Percentiles rank a stretch among this genome's conserved stretches.
These are phyloP conservation scores for Hydrangea macrophylla DNA, from an alignment of 148 eudicot genomes.

Conservation along the genomic window DNA sequence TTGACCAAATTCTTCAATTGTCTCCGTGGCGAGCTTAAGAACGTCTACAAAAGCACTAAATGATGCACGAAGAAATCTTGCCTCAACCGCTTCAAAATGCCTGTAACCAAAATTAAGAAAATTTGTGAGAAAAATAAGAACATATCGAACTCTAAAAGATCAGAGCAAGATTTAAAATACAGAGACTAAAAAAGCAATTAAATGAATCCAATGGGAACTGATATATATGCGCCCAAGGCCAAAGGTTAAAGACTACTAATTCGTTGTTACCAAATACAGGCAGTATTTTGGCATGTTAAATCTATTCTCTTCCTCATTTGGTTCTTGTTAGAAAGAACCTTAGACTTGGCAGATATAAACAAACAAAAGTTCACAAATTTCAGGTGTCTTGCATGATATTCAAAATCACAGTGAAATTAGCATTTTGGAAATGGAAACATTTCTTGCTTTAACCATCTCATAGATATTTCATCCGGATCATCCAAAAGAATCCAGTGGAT, in stretches of 20 bases:
- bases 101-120: slow-evolving; percentile 26
- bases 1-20: slow-evolving; percentile 75
- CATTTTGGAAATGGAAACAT: too few relatives aligned
- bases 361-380: too few relatives aligned
- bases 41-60: slow-evolving; percentile 75
- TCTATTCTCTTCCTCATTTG: too few relatives aligned
- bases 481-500: neutral
- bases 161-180: neutral
- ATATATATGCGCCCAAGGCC: too few relatives aligned
- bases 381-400: neutral
- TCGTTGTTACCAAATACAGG: too few relatives aligned
- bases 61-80: slow-evolving; percentile 94
- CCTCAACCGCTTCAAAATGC: slow-evolving; percentile 91
- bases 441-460: neutral
- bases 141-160: neutral
- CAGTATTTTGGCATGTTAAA: too few relatives aligned
- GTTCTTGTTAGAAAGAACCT: too few relatives aligned
- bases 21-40: slow-evolving; percentile 74
- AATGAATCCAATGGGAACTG: too few relatives aligned
- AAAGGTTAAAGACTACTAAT: too few relatives aligned
- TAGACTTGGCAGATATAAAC: too few relatives aligned
- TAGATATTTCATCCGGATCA: neutral
- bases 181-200: neutral
- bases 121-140: neutral
- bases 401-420: neutral